Percentiles rank a stretch among this genome's conserved stretches.
Conservation (phyloP, 1,139 yeast genomes). For the Pichia sp. region DNA sequence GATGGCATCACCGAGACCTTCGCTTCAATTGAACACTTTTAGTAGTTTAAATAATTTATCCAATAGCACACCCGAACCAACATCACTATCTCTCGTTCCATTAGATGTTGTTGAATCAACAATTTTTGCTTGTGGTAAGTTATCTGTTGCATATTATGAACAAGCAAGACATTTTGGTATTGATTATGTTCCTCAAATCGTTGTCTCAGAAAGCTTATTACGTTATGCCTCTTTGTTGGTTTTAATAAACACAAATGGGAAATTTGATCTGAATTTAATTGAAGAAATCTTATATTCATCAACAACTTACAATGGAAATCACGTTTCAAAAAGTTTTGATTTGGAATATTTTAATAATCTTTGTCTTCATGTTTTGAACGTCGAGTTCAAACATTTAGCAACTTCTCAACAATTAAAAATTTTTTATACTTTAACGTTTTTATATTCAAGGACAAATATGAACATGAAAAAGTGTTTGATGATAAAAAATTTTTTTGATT, state of each 20-base stretch:
- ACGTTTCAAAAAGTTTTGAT: conserved; percentile 15
- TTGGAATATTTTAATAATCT: conserved; percentile 10
- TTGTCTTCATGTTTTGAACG: conserved; percentile 30
- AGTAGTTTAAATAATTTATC: background rate
- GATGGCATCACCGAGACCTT: conserved; percentile 41
- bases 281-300: conserved; percentile 33
- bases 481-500: conserved; percentile 39
- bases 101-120: conserved; percentile 37
- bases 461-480: conserved; percentile 65
- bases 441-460: conserved; percentile 59
- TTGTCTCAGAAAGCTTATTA: conserved; percentile 66
- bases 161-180: conserved; percentile 54
- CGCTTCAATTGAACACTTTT: conserved; percentile 26
- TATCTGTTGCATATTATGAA: conserved; percentile 54
- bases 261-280: conserved; percentile 39
- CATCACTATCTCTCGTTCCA: conserved; percentile 19
- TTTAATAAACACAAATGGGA: conserved; percentile 45
- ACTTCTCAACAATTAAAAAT: conserved; percentile 52
- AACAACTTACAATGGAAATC: conserved; percentile 20
- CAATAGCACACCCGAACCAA: conserved; percentile 3
- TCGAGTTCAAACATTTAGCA: conserved; percentile 38
- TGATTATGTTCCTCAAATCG: conserved; percentile 78
- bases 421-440: conserved; percentile 58
- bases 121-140: conserved; percentile 43
- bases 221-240: conserved; percentile 61